Base-by-base conservation (phyloP, 352 stramenopile genomes). In the Pythium grandisporangium region DNA sequence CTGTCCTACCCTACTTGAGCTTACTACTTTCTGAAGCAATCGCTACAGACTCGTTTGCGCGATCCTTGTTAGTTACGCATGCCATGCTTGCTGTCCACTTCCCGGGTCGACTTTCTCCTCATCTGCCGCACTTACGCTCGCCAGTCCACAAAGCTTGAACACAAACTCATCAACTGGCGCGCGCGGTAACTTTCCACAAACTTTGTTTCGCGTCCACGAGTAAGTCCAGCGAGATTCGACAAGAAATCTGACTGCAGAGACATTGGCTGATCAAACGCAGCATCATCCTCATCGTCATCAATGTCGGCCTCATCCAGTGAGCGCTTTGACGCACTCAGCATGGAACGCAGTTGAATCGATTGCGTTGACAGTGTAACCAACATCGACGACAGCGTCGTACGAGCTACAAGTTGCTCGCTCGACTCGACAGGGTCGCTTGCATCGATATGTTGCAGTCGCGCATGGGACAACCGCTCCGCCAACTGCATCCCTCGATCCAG, bases 401-500 rank as follows among this genome's bases (percentile, higher is more conserved):
- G 37, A 7, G 51, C 51, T 1, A 58, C 51, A 3, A 58, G 43
- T 27, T 49, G 14, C 33, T 58, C 51, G 19, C 51, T 58, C 10
- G 23, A 23, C 13, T 34, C 34, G 19, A 30, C 29, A n/a, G n/a
- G n/a, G n/a, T n/a, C n/a, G n/a, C n/a, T n/a, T n/a, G n/a, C n/a
- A n/a, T n/a, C n/a, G n/a, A n/a, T n/a, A n/a, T n/a, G n/a, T 30
- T 49, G 25, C 21, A 19, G 5, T 6, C 43, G 38, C 0, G 51
- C 34, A 14, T 41, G 38, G 14, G 70, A 63, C 22, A 87, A 55
- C 43, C 69, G 61, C 25, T 80, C 58, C 21, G 64, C 72, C 37
- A 87, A 61, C 20, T 65, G 41, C 52, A 79, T 56, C 23, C 84
- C 49, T n/a, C 74, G 74, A 48, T 73, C 57, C 24, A 84, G 47